Conservation (phyloP, 768 basidiomycete species). For the Leccinellum rugosiceps region DNA sequence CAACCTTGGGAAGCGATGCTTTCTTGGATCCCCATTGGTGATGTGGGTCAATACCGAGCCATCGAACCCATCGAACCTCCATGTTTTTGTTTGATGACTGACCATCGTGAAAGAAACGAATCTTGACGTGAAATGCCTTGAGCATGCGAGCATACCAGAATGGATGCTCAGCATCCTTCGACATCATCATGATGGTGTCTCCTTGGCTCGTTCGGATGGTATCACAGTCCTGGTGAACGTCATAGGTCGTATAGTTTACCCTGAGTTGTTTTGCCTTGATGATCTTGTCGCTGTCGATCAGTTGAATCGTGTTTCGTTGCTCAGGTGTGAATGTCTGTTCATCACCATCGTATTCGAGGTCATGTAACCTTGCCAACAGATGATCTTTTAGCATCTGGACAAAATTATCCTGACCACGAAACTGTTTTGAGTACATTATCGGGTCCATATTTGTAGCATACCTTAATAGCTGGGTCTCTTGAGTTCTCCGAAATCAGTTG, state of each 20-base stretch:
- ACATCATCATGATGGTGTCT: background rate
- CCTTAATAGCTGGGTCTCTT: too few species aligned
- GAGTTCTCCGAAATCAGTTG: too few species aligned
- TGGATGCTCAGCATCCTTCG: background rate
- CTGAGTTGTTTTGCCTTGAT: background rate
- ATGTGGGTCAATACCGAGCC: too few species aligned
- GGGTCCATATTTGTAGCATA: too few species aligned
- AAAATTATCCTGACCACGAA: too few species aligned
- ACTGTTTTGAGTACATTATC: too few species aligned
- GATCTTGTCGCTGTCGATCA: background rate
- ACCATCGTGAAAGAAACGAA: background rate
- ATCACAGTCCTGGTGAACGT: background rate
- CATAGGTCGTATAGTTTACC: background rate
- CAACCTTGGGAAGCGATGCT: too few species aligned
- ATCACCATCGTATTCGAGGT: conserved; percentile 1
- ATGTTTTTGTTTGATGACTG: background rate
- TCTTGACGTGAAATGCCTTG: background rate
- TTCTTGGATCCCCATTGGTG: too few species aligned
- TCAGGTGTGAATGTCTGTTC: too few species aligned
- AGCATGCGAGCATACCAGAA: background rate
- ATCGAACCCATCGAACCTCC: background rate
- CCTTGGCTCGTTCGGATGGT: background rate
- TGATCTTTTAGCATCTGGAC: background rate
- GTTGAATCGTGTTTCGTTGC: background rate
- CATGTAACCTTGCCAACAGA: background rate